A percentile compares a stretch with the other conserved stretches of the same genome.
Conservation (phyloP, 2,329 filamentous ascomycete species). For the Parafenestella ontariensis region DNA sequence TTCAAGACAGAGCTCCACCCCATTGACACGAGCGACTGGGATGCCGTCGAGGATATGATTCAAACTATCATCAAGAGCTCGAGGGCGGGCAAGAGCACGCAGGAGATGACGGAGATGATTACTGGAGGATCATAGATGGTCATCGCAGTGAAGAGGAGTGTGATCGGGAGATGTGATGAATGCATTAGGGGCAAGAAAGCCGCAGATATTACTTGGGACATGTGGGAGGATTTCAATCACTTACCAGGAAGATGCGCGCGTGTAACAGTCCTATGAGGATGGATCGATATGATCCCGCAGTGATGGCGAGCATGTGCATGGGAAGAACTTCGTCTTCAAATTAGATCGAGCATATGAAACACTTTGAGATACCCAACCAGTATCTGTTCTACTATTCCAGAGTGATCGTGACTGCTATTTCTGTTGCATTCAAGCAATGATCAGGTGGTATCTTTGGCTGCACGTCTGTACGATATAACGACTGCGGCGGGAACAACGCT, state of each 20-base stretch:
- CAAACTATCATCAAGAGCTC: conserved; percentile 65
- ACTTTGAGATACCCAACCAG: conserved; percentile 31
- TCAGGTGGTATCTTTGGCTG: not conserved
- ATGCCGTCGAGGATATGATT: conserved; percentile 81
- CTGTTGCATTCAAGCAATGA: not conserved
- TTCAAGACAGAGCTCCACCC: conserved; percentile 83
- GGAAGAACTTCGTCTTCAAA: not conserved
- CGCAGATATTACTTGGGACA: not conserved
- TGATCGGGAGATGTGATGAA: not conserved
- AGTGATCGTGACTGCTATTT: not conserved
- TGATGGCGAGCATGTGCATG: conserved; percentile 6
- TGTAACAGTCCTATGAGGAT: no score
- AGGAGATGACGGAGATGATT: conserved; percentile 46
- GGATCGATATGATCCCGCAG: conserved; percentile 1
- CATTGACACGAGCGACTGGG: conserved; percentile 88
- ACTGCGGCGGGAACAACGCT: not conserved
- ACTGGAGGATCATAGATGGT: conserved; percentile 6
- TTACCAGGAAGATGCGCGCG: not conserved
- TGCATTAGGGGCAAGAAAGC: not conserved
- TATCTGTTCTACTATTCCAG: not conserved
- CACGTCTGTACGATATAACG: not conserved
- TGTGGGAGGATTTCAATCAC: not conserved
- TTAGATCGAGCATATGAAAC: conserved; percentile 19
- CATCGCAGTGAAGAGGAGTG: not conserved
- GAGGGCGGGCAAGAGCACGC: conserved; percentile 49